Base-by-base conservation (phyloP, 768 basidiomycete genomes). In the Xanthoconium stramineum region DNA sequence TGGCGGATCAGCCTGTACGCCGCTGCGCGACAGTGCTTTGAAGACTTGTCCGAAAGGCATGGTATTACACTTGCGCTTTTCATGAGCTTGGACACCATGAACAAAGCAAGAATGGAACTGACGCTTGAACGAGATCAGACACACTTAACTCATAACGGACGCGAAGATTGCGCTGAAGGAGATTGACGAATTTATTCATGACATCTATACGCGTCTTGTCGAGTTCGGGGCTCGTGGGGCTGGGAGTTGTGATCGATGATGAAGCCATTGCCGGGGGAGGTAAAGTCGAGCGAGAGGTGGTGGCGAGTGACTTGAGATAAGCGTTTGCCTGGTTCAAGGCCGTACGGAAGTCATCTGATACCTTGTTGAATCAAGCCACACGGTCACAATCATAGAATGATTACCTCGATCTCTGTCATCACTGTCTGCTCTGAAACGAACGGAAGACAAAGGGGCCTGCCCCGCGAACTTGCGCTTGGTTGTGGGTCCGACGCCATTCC, bases 1-100 rank as follows among this genome's bases (percentile, higher is more conserved):
- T 94, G 86, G 19, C 96, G 83, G 17, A 98, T 77, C 3, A 95
- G 77, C 42, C 94, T 80, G 71, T 96, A 98, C 0, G 88, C 89
- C 2, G 85, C 84, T 12, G 94, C 85, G 38, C 93, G 83, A 61
- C 88, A 84, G 47, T 86, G 81, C 56, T 85, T 86, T 3, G 86
- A 83, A 11, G 82, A 81, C 30, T 74, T 75, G 65, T 97, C 95
- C n/a, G 86, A 79, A 13, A 98, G 78, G 30, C 83, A 85, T 11
- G 89, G 87, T 40, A 88, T 74, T n/a, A 90, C 77, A 17, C 96
- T 98, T 67, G 12, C 53, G 20, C n/a, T n/a, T 35, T 17, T 32
- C 6, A 46, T 59, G 57, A 60, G 67, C 32, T 61, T 30, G 53
- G 37, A 42, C 28, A 29, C 8, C 37, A 61, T 46, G 20, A 47